A percentile compares a stretch with the other conserved stretches of the same genome.
phyloP scores from a whole-genome alignment of 2,329 filamentous ascomycete genomes.

The Cladosporium phlei region DNA sequence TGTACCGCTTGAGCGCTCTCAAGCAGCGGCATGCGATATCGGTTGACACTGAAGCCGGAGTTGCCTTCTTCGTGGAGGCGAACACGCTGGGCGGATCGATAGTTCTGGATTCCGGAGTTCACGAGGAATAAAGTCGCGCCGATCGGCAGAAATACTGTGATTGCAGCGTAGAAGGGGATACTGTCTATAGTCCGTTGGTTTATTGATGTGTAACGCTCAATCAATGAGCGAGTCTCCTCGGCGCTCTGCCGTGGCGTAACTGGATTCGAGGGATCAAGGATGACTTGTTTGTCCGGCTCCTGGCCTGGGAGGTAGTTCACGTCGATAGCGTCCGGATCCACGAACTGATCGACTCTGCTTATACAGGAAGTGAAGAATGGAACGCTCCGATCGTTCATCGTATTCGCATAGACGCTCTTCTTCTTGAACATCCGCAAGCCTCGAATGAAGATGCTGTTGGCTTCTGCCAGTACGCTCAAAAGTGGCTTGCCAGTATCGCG shows the following conservation, averaged over 20 bases:
- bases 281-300: constrained; percentile 62
- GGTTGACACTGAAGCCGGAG: constrained; percentile 60
- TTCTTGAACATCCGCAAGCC: constrained; percentile 72
- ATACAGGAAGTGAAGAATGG: constrained; percentile 81
- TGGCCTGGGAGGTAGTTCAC: constrained; percentile 66
- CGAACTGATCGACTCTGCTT: constrained; percentile 71
- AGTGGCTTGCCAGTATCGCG: constrained; percentile 76
- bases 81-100: constrained; percentile 68
- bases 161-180: constrained; percentile 57
- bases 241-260: constrained; percentile 41
- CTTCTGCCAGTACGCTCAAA: constrained; percentile 75
- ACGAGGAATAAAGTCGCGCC: constrained; percentile 64
- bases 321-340: constrained; percentile 60
- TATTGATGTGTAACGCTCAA: constrained; percentile 16
- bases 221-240: constrained; percentile 17
- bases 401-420: constrained; percentile 76
- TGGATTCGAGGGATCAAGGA: constrained; percentile 65
- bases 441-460: constrained; percentile 77
- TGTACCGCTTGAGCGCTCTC: constrained; percentile 70
- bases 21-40: constrained; percentile 71
- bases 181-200: constrained; percentile 34
- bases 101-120: constrained; percentile 69
- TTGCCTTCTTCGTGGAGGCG: constrained; percentile 61
- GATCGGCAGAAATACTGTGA: constrained; percentile 66
- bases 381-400: constrained; percentile 77